Base-by-base conservation (phyloP, 108 stramenopile species). In the Cyclotella baltica region DNA sequence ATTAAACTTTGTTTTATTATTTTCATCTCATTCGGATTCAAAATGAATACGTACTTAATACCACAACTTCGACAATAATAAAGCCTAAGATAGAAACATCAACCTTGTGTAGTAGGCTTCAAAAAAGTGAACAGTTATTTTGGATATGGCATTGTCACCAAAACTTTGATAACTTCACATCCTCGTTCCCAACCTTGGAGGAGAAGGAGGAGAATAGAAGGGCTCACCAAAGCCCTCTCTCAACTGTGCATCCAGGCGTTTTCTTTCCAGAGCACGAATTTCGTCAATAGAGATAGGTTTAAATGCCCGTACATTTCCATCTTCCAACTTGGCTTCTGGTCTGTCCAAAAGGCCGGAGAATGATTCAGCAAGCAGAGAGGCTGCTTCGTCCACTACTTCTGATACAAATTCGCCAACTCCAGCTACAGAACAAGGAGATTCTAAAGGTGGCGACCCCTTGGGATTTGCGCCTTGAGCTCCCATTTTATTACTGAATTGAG, bases 211-310 rank as follows among this genome's bases (percentile, higher is more conserved):
- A 13, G 29, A 34, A 52, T 68, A 68, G 34, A 68, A 68, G 31
- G 67, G 67, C 30, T 68, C 67, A 0, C 67, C 67, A 52, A 68
- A 68, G 6, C 67, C 67, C 1, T 68, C 51, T 68, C 51, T 34
- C 33, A 52, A 33, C 50, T 52, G 67, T 18, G 31, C 50, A 35
- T 33, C 43, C 30, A 37, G 34, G 18, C 8, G 29, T 22, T 51
- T 51, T 11, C 28, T 51, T 68, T 34, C 48, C 30, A 29, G 19
- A 16, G n/a, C 31, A 65, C 43, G 40, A 29, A 46, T 46, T 28
- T 65, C 13, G 20, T 55, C 25, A 4, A 55, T 25, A 27, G 55
- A 23, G 1, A 23, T 11, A 25, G 55, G 23, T 10, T 11, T 10
- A 4, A 27, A 1, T 10, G 11, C 25, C 11, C 25, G 1, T 25